Base-by-base conservation (phyloP, 768 basidiomycete species). In the Leccinum barrowsii region DNA sequence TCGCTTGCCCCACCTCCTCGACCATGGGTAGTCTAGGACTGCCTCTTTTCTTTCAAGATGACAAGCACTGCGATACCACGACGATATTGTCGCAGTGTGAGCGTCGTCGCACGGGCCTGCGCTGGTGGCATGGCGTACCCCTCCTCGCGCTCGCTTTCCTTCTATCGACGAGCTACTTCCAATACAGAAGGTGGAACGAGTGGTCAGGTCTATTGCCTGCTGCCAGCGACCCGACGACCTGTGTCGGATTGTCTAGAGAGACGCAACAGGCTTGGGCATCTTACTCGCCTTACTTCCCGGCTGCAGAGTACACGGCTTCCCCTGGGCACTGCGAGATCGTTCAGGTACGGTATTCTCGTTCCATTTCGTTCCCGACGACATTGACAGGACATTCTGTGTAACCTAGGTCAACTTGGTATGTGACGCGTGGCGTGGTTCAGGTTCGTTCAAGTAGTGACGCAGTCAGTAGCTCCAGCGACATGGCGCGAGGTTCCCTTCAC, bases 401-500 rank as follows among this genome's bases (percentile, higher is more conserved):
- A 48, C 28, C 10, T 28, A 72, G 71, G 73, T 71, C 11, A 65
- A 74, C 54, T 53, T 73, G 61, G 71, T 73, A 55, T 21, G 73
- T 58, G 17, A 19, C 15, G 5, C 12, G 22, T 24, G 11, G 3
- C 5, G 5, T 17, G n/a, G n/a, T 7, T 15, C 19, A 11, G 24
- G 17, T 19, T 34, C 22, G 40, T 40, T 40, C 12, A n/a, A n/a
- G 19, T 56, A 24, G 17, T 59, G 44, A 71, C 57, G 6, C n/a
- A 8, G 11, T 30, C 40, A 32, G 19, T 26, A 92, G 90, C 75
- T 94, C 10, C 87, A 92, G 73, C 78, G 92, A 12, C 92, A 94
- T 65, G 92, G 90, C 3, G 83, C 89, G 1, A 83, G 92, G 32
- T 92, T 79, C 63, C 92, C 92, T 0, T 92, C 90, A 0, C 62